A percentile compares a stretch with the other conserved stretches of the same genome.
Evolutionary conservation across 2,329 filamentous ascomycete genomes (phyloP).

Genomic region (Talaromyces sp.): DNA sequence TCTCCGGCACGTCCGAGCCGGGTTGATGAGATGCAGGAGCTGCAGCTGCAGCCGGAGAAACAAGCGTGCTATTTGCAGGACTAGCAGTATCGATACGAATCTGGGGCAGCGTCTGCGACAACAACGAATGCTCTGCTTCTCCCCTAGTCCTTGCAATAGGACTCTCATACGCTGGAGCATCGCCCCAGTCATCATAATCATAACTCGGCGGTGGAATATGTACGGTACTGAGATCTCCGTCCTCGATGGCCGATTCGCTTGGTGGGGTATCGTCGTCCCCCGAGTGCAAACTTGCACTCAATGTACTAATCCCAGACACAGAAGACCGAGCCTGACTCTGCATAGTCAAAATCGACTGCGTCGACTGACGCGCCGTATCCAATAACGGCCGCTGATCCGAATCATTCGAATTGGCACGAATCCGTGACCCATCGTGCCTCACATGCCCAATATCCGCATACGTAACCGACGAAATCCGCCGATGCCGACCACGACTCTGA

Average conservation of each 20-base stretch:
- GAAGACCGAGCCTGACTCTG: constrained; percentile 13
- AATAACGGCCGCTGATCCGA: constrained; percentile 50
- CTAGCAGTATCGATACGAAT: constrained; percentile 20
- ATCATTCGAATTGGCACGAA: constrained; percentile 48
- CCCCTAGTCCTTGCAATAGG: constrained; percentile 16
- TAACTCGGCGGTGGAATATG: constrained; percentile 30
- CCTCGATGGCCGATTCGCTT: constrained; percentile 6
- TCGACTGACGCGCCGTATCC: constrained; percentile 32
- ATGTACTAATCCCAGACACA: constrained; percentile 16
- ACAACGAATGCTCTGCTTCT: neutral
- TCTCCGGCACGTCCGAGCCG: neutral
- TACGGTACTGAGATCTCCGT: constrained; percentile 19
- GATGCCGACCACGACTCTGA: constrained; percentile 44
- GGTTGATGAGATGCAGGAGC: neutral
- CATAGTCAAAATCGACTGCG: constrained; percentile 26
- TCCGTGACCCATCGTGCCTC: constrained; percentile 50
- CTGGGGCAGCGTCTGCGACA: constrained; percentile 10
- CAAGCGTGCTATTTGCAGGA: constrained; percentile 14
- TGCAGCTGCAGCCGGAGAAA: neutral
- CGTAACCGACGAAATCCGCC: constrained; percentile 48
- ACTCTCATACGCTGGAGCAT: constrained; percentile 29
- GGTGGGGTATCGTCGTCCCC: constrained; percentile 6
- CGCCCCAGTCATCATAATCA: constrained; percentile 27
- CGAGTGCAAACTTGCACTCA: constrained; percentile 15
- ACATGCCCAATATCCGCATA: constrained; percentile 51